Conservation (phyloP, 345 rosid genomes). For the Salix udensis region DNA sequence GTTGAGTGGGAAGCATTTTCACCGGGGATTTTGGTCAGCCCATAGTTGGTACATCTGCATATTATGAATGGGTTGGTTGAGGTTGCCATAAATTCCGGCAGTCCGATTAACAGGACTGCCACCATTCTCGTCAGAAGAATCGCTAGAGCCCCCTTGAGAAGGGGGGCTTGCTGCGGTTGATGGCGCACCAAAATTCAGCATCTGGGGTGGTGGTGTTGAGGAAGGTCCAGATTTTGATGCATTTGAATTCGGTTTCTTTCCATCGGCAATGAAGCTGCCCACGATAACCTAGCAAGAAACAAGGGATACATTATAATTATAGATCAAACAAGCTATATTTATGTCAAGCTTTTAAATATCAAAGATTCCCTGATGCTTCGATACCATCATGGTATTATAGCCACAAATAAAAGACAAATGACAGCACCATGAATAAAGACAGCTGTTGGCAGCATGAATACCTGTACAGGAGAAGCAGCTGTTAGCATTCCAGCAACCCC, state of each 20-base stretch:
- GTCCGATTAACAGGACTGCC: slow-evolving; percentile 45
- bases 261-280: slow-evolving; percentile 76
- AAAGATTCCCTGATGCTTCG: background rate
- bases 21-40: slow-evolving; percentile 24
- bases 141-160: slow-evolving; percentile 70
- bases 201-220: slow-evolving; percentile 42
- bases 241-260: slow-evolving; percentile 46
- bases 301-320: background rate
- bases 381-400: background rate
- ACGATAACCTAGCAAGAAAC: slow-evolving; percentile 58
- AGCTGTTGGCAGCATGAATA: slow-evolving; percentile 15
- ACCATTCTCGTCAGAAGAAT: slow-evolving; percentile 72
- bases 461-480: slow-evolving; percentile 91
- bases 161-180: slow-evolving; percentile 48
- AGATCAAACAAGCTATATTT: background rate
- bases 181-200: slow-evolving; percentile 58
- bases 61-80: slow-evolving; percentile 43
- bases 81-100: slow-evolving; percentile 36
- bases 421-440: background rate
- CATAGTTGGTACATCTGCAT: slow-evolving; percentile 66
- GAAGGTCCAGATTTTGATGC: slow-evolving; percentile 50
- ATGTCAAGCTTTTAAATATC: background rate
- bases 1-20: background rate
- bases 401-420: background rate
- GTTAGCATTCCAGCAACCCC: slow-evolving; percentile 62